A percentile compares a stretch with the other conserved stretches of the same genome.
These are phyloP conservation scores for Beauveria scarabaeidicola DNA, from an alignment of 2,329 filamentous ascomycete species.

Conservation along the genomic window DNA sequence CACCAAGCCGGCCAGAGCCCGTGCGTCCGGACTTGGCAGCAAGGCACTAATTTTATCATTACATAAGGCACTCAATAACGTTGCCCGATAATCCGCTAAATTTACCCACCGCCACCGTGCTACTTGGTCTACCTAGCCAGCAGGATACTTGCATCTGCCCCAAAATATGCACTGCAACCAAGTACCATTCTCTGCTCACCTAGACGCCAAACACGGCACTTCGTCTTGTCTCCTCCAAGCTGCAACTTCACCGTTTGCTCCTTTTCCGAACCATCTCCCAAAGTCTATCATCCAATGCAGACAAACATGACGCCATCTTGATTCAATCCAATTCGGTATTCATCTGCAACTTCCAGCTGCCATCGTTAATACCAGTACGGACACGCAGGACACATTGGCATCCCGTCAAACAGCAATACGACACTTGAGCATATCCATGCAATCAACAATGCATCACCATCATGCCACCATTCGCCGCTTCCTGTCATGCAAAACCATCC, in stretches of 20 bases:
- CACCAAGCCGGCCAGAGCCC: background rate
- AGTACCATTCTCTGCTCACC: background rate
- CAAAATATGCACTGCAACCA: background rate
- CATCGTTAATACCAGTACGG: background rate
- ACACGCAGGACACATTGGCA: background rate
- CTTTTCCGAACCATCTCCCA: background rate
- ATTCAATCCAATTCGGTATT: background rate
- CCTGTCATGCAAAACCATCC: background rate
- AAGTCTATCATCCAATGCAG: background rate
- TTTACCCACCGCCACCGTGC: no score
- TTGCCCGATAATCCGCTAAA: no score
- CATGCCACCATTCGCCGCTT: background rate
- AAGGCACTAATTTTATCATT: no score
- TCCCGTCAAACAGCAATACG: background rate
- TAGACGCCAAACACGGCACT: background rate
- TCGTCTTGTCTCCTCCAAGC: background rate
- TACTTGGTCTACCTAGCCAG: no score
- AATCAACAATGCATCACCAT: background rate
- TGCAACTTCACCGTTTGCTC: background rate
- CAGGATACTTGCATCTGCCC: background rate
- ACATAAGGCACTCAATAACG: no score
- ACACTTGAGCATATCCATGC: background rate
- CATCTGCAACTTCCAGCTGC: background rate
- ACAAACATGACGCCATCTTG: background rate
- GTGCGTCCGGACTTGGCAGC: slow-evolving; percentile 1